Base-by-base conservation (phyloP, 2,329 filamentous ascomycete genomes). In the Penicillium sp. region DNA sequence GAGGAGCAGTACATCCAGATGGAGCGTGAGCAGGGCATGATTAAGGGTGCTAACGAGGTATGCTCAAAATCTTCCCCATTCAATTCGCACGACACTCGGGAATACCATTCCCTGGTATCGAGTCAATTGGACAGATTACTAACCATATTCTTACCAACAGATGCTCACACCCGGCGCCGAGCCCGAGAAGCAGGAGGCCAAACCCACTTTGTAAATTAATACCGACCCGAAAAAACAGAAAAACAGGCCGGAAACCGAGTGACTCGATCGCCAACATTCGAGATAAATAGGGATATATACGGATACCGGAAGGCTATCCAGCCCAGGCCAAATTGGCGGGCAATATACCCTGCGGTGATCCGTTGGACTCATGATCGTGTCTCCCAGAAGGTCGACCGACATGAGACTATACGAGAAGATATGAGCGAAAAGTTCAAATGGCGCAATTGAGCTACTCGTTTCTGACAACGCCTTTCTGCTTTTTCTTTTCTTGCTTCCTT, bases 1-100 rank as follows among this genome's bases (percentile, higher is more conserved):
- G 94, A 99, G 81, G 92, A 97, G 83, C 91, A 96, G 81, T 87
- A 96, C 74, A 83, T 93, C 62, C 93, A 96, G 81, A 95, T 97
- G 91, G 94, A 99, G 86, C 87, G 92, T 76, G 93, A 97, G 81
- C 92, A 92, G 85, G 87, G 89, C 76, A 94, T 96, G 91, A 89
- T 94, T 75, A 91, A 96, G 84, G 86, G 89, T 70, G 91, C 91
- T 60, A 88, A 89, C 71, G 91, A 96, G 81, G 85, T 88, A 68
- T 67, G 80, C 76, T 51, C 7, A 18, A 28, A 16, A 9, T 4
- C 5, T 11, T 14, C 4, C 24, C 24, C 5, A 28, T 16, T 10
- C 3, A 6, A n/a, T 5, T 9, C 14, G 39, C 3, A 9, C 14
- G 3, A 28, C 11, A 16, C 37, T 3, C 5, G 10, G 14, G 23